Evolutionary conservation across 306 rosid species (phyloP), one percentile per base, ranked within the genome.

Genomic region (Inga oerstediana): DNA sequence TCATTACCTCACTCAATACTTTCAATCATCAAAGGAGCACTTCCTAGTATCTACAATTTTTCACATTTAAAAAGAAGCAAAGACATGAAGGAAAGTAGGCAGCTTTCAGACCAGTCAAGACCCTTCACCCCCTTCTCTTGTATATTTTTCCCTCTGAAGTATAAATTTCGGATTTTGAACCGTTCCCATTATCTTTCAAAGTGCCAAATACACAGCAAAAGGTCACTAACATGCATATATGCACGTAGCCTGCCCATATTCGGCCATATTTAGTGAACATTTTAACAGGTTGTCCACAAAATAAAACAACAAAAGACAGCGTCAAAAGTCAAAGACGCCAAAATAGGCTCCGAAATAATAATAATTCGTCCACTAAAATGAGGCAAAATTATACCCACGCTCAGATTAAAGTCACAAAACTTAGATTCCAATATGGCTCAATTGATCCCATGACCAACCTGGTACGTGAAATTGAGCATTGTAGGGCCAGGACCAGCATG

Each of bases 401-500:
- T 13, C 11, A 71, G 59, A 62, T 19, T 6, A 24, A 77, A 59
- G 65, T 4, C 58, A 43, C 71, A 19, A 71, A 43, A 59, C 32
- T 24, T 43, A 43, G 41, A 46, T 77, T 41, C 51, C 24, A 75
- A 32, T 19, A 19, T 51, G 34, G 20, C 5, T 30, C 32, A 48
- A 56, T 67, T 20, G 27, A 14, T 68, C 64, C 74, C 65, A 71
- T 78, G 65, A 79, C 92, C 83, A 70, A 96, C 99, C 99, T 87
- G 88, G 90, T 92, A 96, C 79, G 90, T 90, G 74, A 96, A 92
- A 87, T 93, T 93, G 89, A 93, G 84, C 77, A 85, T 6, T 5
- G 94, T 90, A 61, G 98, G 98, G 7, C 98, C 97, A 8, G 98
- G 97, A 44, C 98, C 99, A 72, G 92, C 93, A 54, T 84, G 52